Conservation (phyloP, 2,329 filamentous ascomycete species). For the Cadophora sp. region DNA sequence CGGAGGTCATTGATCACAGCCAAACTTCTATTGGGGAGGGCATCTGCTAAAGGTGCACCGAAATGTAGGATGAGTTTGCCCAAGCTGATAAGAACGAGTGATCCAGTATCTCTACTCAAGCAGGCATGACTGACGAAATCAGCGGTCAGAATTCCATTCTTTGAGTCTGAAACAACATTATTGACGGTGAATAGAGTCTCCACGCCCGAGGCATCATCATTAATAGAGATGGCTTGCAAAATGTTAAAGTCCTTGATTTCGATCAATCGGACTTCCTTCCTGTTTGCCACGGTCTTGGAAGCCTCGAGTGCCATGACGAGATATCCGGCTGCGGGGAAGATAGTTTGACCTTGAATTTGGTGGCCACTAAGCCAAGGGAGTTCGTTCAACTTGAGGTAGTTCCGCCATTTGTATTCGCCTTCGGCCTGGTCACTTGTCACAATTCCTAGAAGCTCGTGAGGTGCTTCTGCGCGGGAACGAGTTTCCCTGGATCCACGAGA, state of each 20-base stretch:
- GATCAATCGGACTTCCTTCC: constrained; percentile 45
- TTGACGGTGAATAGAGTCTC: constrained; percentile 14
- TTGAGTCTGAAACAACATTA: neutral
- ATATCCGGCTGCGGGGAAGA: constrained; percentile 56
- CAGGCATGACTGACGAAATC: constrained; percentile 22
- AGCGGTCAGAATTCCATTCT: neutral
- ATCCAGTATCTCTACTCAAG: constrained; percentile 23
- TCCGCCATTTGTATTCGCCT: constrained; percentile 25
- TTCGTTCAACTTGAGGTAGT: constrained; percentile 39
- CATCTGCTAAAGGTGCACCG: neutral
- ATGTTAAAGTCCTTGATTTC: constrained; percentile 34
- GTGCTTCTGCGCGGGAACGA: constrained; percentile 1
- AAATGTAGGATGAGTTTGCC: constrained; percentile 13
- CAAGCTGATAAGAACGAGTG: constrained; percentile 16
- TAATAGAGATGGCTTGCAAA: constrained; percentile 24
- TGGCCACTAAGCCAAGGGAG: constrained; percentile 55
- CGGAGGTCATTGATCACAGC: constrained; percentile 24
- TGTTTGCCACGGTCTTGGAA: constrained; percentile 32
- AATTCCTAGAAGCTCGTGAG: constrained; percentile 31
- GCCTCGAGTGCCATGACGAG: constrained; percentile 56
- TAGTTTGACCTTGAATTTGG: constrained; percentile 43
- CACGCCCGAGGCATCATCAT: constrained; percentile 21
- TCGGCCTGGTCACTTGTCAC: constrained; percentile 8
- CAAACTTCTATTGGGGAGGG: constrained; percentile 9
- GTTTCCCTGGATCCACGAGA: constrained; percentile 18